Conservation (phyloP, 805 yeast species). For the Clavispora vitiphila region DNA sequence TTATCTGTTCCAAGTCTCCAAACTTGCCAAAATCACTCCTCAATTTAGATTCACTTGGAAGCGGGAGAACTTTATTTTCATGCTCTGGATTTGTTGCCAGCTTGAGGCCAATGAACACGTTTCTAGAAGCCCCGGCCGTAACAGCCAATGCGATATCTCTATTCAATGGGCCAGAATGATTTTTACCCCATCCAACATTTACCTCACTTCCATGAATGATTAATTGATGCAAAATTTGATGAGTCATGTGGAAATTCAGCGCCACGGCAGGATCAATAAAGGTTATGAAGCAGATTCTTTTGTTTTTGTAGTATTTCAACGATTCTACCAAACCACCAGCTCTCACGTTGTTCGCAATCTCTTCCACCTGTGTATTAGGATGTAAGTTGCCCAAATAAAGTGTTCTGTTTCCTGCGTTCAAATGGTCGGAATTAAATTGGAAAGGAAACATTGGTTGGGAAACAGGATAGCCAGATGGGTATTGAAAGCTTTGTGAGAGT, state of each 20-base stretch:
- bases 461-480: conserved; percentile 1
- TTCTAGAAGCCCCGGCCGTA: conserved; percentile 71
- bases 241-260: conserved; percentile 57
- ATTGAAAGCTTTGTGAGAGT: background rate
- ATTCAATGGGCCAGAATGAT: conserved; percentile 58
- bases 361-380: conserved; percentile 61
- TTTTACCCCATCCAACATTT: conserved; percentile 68
- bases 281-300: conserved; percentile 62
- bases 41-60: conserved; percentile 43
- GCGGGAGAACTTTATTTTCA: conserved; percentile 12
- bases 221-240: conserved; percentile 52
- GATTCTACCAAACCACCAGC: conserved; percentile 69
- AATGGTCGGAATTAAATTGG: conserved; percentile 24
- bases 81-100: conserved; percentile 17
- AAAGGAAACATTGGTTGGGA: conserved; percentile 1
- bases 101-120: conserved; percentile 65
- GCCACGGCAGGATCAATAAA: conserved; percentile 64
- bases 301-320: conserved; percentile 47
- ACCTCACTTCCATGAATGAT: conserved; percentile 57
- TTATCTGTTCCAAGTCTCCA: conserved; percentile 75
- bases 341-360: conserved; percentile 68
- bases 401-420: conserved; percentile 53
- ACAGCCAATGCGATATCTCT: conserved; percentile 57
- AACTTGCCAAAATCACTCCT: conserved; percentile 56
- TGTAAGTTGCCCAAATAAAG: conserved; percentile 66